These are phyloP conservation scores for Acrasis kona DNA, from an alignment of 78 protist species.

Conservation along the genomic window DNA sequence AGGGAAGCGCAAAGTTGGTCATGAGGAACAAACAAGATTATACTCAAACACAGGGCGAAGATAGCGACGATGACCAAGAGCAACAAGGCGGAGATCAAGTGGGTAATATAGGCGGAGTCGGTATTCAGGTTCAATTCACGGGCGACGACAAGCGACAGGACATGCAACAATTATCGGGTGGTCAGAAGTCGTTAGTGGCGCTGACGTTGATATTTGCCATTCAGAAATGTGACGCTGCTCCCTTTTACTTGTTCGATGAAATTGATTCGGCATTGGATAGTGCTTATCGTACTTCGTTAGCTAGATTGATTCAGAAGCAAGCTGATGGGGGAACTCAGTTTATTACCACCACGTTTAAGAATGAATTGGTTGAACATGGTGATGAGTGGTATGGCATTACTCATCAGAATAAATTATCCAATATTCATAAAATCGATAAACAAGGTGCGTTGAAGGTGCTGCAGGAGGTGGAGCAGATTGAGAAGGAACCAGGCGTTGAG, in stretches of 20 bases:
- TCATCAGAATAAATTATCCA: conserved; percentile 11
- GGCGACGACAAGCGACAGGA: neutral
- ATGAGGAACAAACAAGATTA: conserved; percentile 35
- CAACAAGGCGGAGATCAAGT: neutral
- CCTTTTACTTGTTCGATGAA: conserved; percentile 98
- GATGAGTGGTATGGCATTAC: neutral
- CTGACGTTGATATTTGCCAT: conserved; percentile 95
- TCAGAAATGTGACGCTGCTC: conserved; percentile 96
- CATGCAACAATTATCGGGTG: conserved; percentile 73
- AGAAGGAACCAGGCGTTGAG: too few relatives aligned
- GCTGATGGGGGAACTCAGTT: conserved; percentile 9
- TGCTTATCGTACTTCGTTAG: conserved; percentile 11
- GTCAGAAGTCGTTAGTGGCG: conserved; percentile 97
- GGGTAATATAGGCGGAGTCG: neutral
- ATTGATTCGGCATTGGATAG: conserved; percentile 95
- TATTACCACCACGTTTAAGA: conserved; percentile 10
- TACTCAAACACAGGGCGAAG: too few relatives aligned
- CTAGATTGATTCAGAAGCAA: conserved; percentile 9
- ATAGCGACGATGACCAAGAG: neutral
- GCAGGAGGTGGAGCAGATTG: neutral
- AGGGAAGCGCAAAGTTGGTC: conserved; percentile 61
- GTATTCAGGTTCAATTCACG: conserved; percentile 18
- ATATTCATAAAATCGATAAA: neutral
- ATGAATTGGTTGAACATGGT: conserved; percentile 19
- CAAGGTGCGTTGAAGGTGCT: neutral